Evolutionary conservation across 2,329 filamentous ascomycete genomes (phyloP).

Genomic region (Dactylellina sp.): DNA sequence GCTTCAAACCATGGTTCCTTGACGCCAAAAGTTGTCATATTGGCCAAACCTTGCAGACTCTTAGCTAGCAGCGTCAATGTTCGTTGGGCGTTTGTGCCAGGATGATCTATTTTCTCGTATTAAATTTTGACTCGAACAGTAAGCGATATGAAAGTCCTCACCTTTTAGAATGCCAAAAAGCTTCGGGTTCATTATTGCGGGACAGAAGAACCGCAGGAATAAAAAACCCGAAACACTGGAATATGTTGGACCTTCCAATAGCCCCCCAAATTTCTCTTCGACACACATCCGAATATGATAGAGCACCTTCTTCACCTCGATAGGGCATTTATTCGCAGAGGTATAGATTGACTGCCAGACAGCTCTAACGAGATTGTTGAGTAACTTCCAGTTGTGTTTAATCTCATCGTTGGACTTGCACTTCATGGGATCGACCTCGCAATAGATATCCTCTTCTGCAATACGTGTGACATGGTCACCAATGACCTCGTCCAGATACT

Average conservation of each 20-base stretch:
- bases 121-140: not conserved
- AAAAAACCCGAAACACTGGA: conserved; percentile 78
- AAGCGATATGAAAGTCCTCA: conserved; percentile 61
- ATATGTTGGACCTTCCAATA: conserved; percentile 74
- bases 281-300: conserved; percentile 75
- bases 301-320: conserved; percentile 74
- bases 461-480: conserved; percentile 89
- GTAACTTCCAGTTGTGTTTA: conserved; percentile 74
- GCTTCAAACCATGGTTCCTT: conserved; percentile 80
- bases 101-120: conserved; percentile 68
- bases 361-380: conserved; percentile 68
- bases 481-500: conserved; percentile 88
- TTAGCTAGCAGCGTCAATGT: conserved; percentile 77
- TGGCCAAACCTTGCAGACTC: conserved; percentile 76
- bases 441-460: conserved; percentile 88
- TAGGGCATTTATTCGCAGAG: conserved; percentile 71
- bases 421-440: conserved; percentile 92
- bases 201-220: conserved; percentile 77
- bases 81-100: conserved; percentile 72
- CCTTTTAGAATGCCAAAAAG: conserved; percentile 76
- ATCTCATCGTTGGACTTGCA: conserved; percentile 72
- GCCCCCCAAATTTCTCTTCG: conserved; percentile 77
- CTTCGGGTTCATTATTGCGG: conserved; percentile 76
- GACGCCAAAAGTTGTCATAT: conserved; percentile 75
- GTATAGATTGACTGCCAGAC: conserved; percentile 74